Conservation (phyloP, 1,284 basidiomycete species). For the Pseudomicrostroma phylloplanum region DNA sequence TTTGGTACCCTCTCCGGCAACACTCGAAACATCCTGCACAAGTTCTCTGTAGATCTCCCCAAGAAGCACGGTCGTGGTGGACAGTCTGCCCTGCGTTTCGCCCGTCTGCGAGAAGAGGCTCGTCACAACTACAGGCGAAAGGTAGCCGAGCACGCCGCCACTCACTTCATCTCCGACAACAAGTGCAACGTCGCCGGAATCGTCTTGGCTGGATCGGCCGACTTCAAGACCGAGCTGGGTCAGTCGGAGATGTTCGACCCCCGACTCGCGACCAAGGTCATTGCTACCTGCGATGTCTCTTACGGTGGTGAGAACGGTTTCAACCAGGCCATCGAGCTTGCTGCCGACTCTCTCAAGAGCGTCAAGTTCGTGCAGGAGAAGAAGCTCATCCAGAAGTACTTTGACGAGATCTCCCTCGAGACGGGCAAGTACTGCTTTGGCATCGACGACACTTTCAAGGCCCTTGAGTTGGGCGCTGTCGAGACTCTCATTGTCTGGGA, state of each 20-base stretch:
- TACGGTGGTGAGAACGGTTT: constrained; percentile 99
- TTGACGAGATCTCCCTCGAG: constrained; percentile 98
- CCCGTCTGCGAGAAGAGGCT: constrained; percentile 97
- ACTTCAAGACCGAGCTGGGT: constrained; percentile 96
- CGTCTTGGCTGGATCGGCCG: constrained; percentile 94
- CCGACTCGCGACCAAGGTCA: constrained; percentile 73
- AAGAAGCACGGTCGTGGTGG: constrained; percentile 99
- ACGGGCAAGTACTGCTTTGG: constrained; percentile 98
- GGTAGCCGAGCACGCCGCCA: constrained; percentile 91
- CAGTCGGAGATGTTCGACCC: constrained; percentile 95
- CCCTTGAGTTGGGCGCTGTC: constrained; percentile 89
- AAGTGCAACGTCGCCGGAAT: constrained; percentile 96
- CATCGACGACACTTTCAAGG: constrained; percentile 93
- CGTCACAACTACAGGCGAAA: constrained; percentile 99
- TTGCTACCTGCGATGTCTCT: constrained; percentile 71
- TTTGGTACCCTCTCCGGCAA: constrained; percentile 95
- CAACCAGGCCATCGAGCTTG: constrained; percentile 95
- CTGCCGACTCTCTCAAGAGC: constrained; percentile 88
- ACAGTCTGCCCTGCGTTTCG: constrained; percentile 99
- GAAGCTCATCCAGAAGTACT: constrained; percentile 76
- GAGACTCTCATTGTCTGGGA: constrained; percentile 99
- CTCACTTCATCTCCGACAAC: constrained; percentile 96
- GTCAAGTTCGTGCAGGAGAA: constrained; percentile 99
- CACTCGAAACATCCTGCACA: constrained; percentile 93
- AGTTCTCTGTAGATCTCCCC: constrained; percentile 96